Evolutionary conservation across 1,139 yeast genomes (phyloP), one percentile per base, ranked within the genome.

Genomic region (Yamadazyma oceani): DNA sequence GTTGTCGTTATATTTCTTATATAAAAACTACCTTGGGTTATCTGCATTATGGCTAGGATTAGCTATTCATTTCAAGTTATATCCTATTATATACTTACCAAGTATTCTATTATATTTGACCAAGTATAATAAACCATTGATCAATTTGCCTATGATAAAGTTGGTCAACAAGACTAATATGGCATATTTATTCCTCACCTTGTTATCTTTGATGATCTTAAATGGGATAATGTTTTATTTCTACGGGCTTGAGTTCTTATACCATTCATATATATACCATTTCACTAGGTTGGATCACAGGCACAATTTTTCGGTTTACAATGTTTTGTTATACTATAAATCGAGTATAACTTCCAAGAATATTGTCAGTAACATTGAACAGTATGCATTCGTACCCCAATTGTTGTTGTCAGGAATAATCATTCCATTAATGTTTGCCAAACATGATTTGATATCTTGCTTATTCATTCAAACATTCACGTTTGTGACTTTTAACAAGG

Each of bases 281-380:
- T 64, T 92, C 35, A 70, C 78, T 4, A 71, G 98, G 43, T 62
- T 88, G 11, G 98, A 92, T 57, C 98, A 92, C 58, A 79, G 98
- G 37, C 98, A 92, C 62, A 92, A 92, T 60, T 92, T 92, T 54
- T 87, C 96, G 2, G 73, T 90, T 2, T 92, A 90, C 73, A 87
- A 92, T 54, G 67, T 88, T 14, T 68, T 82, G 23, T 65, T 92
- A 33, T 92, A 92, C 62, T 78, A 75, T 53, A 73, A 73, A 36
- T 82, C 89, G 0, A 75, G 78, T 15, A 26, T 46, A n/a, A 36
- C 25, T 17, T 11, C 35, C 6, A 43, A 5, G 15, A 49, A 38
- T 6, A 15, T 39, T 9, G 26, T 45, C 10, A 35, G 40, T 29
- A 38, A 46, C 35, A 60, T 60, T 51, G 80, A 65, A 40, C 72